Base-by-base conservation (phyloP, 768 basidiomycete species). In the Botryobasidium botryosum region DNA sequence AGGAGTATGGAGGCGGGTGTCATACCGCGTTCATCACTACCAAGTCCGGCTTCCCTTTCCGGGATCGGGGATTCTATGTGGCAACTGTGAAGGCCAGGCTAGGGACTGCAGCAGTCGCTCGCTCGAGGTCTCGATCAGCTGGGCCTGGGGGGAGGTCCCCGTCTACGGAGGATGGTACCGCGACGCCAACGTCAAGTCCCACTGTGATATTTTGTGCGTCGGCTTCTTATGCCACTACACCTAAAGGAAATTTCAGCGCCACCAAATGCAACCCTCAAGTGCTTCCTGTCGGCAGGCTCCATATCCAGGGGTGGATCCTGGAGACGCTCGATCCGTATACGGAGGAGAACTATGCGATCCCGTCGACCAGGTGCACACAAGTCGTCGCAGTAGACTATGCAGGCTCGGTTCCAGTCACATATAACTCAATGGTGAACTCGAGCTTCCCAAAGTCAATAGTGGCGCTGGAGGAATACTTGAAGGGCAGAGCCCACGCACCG, bases 251-350 rank as follows among this genome's bases (percentile, higher is more conserved):
- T 83, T 55, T 67, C 71, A 18, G 35, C 69, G n/a, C n/a, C 2
- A 56, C 61, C 5, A 87, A 84, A 57, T 80, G 83, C 59, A 96
- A 97, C 59, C 67, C 85, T 0, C 72, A 74, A 43, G 55, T 47
- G 1, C 68, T 86, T 6, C 84, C 86, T 0, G 66, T 84, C 13
- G 92, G 88, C 2, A 74, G 81, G 12, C 66, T 87, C 27, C 77
- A 83, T 51, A 63, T 99, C 5, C 90, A 96, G 55, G 92, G 83
- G 2, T 99, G 94, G 94, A 76, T 92, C 26, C 62, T 94, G 54
- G 90, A 99, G 64, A 96, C 92, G 3, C 71, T 97, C 38, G 92
- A 97, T 56, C 90, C 91, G 0, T 96, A 96, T 52, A 81, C 86
- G 20, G 79, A 78, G 49, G 88, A 92, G 61, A 87, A 86, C 51